A percentile compares a stretch with the other conserved stretches of the same genome.
phyloP scores from a whole-genome alignment of 108 stramenopile species.

The Nitzschia putrida region DNA sequence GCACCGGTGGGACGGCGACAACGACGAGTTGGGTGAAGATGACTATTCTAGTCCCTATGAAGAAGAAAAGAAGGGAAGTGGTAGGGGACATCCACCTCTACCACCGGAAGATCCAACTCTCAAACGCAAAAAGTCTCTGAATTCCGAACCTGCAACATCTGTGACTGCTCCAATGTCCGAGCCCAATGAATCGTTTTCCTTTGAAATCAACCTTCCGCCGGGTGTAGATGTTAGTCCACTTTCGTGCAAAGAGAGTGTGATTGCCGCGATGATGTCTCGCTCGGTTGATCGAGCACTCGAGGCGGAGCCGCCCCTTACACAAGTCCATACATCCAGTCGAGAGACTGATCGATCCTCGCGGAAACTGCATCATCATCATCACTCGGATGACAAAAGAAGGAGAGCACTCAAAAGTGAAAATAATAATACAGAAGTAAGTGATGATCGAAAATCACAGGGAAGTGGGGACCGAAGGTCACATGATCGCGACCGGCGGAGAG shows the following conservation, averaged over 20 bases:
- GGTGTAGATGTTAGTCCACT: constrained; percentile 23
- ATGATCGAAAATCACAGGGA: neutral
- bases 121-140: constrained; percentile 5
- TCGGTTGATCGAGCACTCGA: constrained; percentile 13
- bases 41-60: neutral
- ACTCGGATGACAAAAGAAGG: neutral
- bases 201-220: constrained; percentile 23
- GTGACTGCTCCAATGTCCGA: constrained; percentile 9
- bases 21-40: neutral
- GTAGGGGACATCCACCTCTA: neutral
- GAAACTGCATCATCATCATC: neutral
- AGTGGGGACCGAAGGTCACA: neutral
- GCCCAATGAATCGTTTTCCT: constrained; percentile 21
- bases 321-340: neutral
- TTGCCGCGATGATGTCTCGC: constrained; percentile 19
- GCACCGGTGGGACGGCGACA: constrained; percentile 3
- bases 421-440: neutral
- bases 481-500: neutral
- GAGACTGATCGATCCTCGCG: neutral
- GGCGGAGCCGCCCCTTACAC: neutral
- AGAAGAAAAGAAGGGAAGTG: neutral
- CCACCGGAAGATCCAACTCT: neutral
- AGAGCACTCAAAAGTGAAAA: neutral
- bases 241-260: constrained; percentile 24
- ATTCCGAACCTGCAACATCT: constrained; percentile 16